Evolutionary conservation across 148 eudicot genomes (phyloP).

Genomic region (Amaranthus palmeri): DNA sequence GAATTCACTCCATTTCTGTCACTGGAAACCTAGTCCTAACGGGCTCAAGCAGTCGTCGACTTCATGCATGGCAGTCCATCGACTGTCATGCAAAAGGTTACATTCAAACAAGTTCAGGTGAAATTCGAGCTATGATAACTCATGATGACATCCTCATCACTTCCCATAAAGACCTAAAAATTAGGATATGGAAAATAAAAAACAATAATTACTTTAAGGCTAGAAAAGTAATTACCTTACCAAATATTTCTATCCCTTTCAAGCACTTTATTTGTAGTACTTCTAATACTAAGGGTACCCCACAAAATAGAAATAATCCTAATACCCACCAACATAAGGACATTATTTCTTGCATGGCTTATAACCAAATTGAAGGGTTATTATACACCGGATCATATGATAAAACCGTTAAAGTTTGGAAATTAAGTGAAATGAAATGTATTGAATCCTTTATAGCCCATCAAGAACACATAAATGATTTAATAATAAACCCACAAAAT

Average conservation of each 20-base stretch:
- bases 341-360: constrained; percentile 59
- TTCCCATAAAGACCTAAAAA: constrained; percentile 43
- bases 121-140: constrained; percentile 39
- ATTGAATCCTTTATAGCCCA: constrained; percentile 59
- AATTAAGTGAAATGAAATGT: constrained; percentile 37
- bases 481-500: constrained; percentile 49
- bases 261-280: constrained; percentile 17
- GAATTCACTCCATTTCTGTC: constrained; percentile 38
- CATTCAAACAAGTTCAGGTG: constrained; percentile 33
- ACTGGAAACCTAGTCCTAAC: constrained; percentile 35
- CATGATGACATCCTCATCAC: constrained; percentile 45
- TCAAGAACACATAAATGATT: constrained; percentile 39
- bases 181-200: constrained; percentile 41
- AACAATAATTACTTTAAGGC: constrained; percentile 22
- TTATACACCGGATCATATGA: constrained; percentile 62
- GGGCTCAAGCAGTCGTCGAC: constrained; percentile 39
- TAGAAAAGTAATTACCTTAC: constrained; percentile 38
- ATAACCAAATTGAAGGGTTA: constrained; percentile 41
- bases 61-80: constrained; percentile 44
- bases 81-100: constrained; percentile 43
- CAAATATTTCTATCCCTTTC: constrained; percentile 18
- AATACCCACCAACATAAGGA: constrained; percentile 35
- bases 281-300: not conserved
- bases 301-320: constrained; percentile 6
- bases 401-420: constrained; percentile 55